phyloP scores from a whole-genome alignment of 192 early-diverging fungal species.

The Fimicolochytrium jonesii region DNA sequence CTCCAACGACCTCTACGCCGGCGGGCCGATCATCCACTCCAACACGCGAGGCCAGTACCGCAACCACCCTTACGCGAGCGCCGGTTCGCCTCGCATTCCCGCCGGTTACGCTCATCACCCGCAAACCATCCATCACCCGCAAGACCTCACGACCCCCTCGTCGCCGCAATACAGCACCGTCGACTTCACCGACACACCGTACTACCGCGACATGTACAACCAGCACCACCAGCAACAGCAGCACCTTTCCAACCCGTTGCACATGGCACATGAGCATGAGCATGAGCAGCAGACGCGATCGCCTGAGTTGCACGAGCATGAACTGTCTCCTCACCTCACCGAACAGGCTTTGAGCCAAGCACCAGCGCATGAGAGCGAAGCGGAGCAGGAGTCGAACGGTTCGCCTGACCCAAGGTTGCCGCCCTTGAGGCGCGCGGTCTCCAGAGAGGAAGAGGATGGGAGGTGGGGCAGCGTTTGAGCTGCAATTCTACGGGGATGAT shows the following conservation, averaged over 20 bases:
- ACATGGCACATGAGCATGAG: not conserved
- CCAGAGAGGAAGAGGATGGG: not conserved
- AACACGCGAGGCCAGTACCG: constrained; percentile 4
- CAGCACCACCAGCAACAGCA: too few relatives aligned
- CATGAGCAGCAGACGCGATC: not conserved
- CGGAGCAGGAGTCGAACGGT: too few relatives aligned
- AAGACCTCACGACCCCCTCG: constrained; percentile 1
- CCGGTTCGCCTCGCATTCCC: not conserved
- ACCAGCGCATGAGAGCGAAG: too few relatives aligned
- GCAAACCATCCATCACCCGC: not conserved
- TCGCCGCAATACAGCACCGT: not conserved
- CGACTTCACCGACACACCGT: not conserved
- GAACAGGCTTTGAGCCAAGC: too few relatives aligned
- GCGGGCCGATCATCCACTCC: not conserved
- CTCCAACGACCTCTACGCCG: not conserved
- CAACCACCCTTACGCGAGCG: not conserved
- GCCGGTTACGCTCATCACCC: not conserved
- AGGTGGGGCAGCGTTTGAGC: constrained; percentile 9
- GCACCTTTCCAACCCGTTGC: not conserved
- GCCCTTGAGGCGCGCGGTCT: constrained; percentile 6
- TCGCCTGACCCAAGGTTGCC: not conserved
- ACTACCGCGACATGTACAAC: not conserved
- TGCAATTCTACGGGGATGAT: too few relatives aligned
- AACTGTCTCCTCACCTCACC: not conserved
- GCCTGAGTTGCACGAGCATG: not conserved